Conservation (phyloP, 1,284 basidiomycete genomes). For the Xerocomus minutiporus region DNA sequence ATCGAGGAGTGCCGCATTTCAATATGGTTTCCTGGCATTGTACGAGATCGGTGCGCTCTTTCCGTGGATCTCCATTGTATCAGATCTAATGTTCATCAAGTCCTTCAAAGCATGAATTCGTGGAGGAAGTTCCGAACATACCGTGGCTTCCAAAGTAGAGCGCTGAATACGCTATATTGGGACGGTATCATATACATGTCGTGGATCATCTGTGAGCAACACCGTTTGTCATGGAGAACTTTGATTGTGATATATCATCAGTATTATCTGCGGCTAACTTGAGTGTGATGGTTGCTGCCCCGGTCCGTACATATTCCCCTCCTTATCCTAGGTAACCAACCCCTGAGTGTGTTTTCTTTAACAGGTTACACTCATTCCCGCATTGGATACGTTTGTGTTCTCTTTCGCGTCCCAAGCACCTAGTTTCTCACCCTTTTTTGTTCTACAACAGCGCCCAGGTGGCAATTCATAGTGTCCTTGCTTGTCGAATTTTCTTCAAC, state of each 20-base stretch:
- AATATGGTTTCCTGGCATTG: slow-evolving; percentile 19
- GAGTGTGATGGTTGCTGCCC: slow-evolving; percentile 16
- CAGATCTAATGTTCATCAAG: slow-evolving; percentile 8
- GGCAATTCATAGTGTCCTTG: slow-evolving; percentile 27
- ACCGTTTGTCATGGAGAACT: not conserved
- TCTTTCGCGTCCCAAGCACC: not conserved
- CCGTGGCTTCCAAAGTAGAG: slow-evolving; percentile 14
- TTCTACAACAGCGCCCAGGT: slow-evolving; percentile 24
- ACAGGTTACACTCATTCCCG: slow-evolving; percentile 19
- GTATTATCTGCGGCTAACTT: slow-evolving; percentile 22
- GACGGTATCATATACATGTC: slow-evolving; percentile 30
- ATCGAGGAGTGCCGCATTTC: slow-evolving; percentile 16
- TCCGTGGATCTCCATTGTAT: not conserved
- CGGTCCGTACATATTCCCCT: slow-evolving; percentile 13
- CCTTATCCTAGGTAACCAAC: not conserved
- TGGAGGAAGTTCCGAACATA: slow-evolving; percentile 28
- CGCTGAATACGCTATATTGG: slow-evolving; percentile 25
- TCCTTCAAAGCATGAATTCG: slow-evolving; percentile 26
- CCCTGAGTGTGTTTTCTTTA: not conserved
- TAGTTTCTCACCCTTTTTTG: slow-evolving; percentile 1
- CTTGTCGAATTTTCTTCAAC: slow-evolving; percentile 31
- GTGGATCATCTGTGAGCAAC: slow-evolving; percentile 22
- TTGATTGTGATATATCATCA: slow-evolving; percentile 5
- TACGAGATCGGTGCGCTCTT: slow-evolving; percentile 28
- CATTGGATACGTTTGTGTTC: slow-evolving; percentile 28